phyloP scores from a whole-genome alignment of 2,329 filamentous ascomycete genomes.

The Diatrype stigma region DNA sequence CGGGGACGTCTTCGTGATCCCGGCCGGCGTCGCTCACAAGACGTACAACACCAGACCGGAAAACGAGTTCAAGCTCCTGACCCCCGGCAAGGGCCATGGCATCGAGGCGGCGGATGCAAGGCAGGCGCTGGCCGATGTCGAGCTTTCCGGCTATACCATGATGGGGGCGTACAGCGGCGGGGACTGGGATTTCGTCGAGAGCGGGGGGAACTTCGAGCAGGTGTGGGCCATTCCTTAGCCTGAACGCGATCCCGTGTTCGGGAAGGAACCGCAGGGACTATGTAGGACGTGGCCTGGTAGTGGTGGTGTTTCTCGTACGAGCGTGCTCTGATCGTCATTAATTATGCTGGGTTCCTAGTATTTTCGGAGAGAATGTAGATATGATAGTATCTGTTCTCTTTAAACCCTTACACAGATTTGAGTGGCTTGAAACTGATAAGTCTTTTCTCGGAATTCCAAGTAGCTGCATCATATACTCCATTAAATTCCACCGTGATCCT shows the following conservation, averaged over 20 bases:
- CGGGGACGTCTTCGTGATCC: slow-evolving; percentile 57
- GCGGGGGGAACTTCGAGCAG: slow-evolving; percentile 33
- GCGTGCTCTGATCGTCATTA: not conserved
- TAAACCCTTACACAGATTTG: no score
- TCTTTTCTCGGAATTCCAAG: no score
- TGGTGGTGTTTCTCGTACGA: not conserved
- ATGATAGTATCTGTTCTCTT: no score
- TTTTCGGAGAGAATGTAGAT: no score
- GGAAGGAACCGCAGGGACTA: not conserved
- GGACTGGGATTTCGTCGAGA: slow-evolving; percentile 47
- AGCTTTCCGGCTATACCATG: slow-evolving; percentile 47
- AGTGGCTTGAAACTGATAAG: no score
- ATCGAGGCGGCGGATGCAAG: slow-evolving; percentile 28
- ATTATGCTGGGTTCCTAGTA: no score
- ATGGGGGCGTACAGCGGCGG: slow-evolving; percentile 50
- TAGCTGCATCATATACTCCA: no score
- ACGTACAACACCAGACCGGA: slow-evolving; percentile 37
- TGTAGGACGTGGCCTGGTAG: not conserved
- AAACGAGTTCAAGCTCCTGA: slow-evolving; percentile 35
- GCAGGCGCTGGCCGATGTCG: slow-evolving; percentile 30
- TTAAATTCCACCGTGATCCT: no score
- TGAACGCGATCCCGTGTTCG: not conserved
- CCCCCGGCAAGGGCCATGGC: slow-evolving; percentile 37
- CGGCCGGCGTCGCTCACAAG: slow-evolving; percentile 51
- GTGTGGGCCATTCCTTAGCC: not conserved